Conservation (phyloP, 1,139 yeast species). For the Hansenula sp. region DNA sequence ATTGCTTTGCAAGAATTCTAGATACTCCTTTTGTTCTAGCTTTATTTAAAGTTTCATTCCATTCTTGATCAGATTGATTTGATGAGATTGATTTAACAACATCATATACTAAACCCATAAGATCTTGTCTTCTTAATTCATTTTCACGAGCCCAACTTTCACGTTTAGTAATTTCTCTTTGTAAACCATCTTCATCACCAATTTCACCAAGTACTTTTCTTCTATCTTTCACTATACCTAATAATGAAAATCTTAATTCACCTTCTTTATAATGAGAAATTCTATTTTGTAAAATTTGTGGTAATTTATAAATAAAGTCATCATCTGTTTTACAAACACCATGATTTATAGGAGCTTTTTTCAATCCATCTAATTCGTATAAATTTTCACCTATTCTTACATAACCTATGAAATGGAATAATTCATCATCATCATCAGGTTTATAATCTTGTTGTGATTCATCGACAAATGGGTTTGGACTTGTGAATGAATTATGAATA, state of each 20-base stretch:
- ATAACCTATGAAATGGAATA: constrained; percentile 64
- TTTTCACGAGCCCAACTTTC: constrained; percentile 37
- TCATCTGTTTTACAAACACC: constrained; percentile 35
- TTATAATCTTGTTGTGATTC: constrained; percentile 29
- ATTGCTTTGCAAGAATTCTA: not conserved
- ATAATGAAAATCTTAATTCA: constrained; percentile 56
- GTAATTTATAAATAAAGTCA: constrained; percentile 41
- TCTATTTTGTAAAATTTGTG: constrained; percentile 41
- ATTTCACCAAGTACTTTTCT: constrained; percentile 32
- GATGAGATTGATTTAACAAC: constrained; percentile 38
- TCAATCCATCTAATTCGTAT: constrained; percentile 68
- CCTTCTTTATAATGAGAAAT: constrained; percentile 40
- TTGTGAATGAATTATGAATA: constrained; percentile 61
- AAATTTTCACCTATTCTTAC: constrained; percentile 40
- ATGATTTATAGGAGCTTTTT: constrained; percentile 54
- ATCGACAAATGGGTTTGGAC: constrained; percentile 50
- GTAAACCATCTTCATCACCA: constrained; percentile 36
- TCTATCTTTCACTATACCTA: constrained; percentile 52
- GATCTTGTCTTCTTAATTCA: constrained; percentile 49
- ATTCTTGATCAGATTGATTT: constrained; percentile 38
- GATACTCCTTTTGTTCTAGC: constrained; percentile 21
- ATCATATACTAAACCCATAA: constrained; percentile 47
- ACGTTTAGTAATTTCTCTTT: constrained; percentile 32
- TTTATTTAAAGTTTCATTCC: constrained; percentile 33
- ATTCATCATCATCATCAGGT: constrained; percentile 44